Evolutionary conservation across 257 asterid genomes (phyloP), one percentile per base, ranked within the genome.

Genomic region (Solanum pennellii): DNA sequence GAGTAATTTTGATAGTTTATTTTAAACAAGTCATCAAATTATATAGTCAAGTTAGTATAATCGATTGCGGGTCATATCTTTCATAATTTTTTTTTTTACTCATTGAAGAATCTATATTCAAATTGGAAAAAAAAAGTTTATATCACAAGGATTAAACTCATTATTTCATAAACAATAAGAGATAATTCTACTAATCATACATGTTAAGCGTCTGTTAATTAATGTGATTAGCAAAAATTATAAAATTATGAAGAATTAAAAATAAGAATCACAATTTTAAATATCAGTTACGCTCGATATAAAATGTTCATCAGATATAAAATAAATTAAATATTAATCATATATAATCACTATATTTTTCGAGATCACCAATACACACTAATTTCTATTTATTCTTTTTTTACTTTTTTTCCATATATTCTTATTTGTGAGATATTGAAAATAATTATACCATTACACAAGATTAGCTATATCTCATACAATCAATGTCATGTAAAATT

Each of bases 261-360:
- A 21, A 21, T 9, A 21, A 60, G 13, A 60, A 9, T 60, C 0
- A 60, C 0, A 21, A 9, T 60, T 60, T 9, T 27, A 60, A 60
- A 60, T 21, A 21, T 0, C 11, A 21, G 0, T 59, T 21, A 59
- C 0, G 0, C 2, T 12, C 3, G 9, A 59, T 0, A 59, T 20
- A 27, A 21, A 21, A 59, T 59, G 6, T 21, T 21, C 66, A 0
- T 20, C 6, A 59, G 2, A 20, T 21, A 0, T 56, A 18, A 52
- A 7, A 7, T 56, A 56, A 56, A 18, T 7, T 56, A 20, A 1
- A 59, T 0, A 59, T 20, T 21, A 0, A 59, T 21, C 6, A 59
- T 8, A 59, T 3, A 21, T 60, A 60, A 60, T n/a, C 14, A 60
- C 14, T 60, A 60, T 0, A 0, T 60, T 21, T 60, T 62, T 4